These are phyloP conservation scores for Xylaria castorea DNA, from an alignment of 495 filamentous ascomycete species.

Conservation along the genomic window DNA sequence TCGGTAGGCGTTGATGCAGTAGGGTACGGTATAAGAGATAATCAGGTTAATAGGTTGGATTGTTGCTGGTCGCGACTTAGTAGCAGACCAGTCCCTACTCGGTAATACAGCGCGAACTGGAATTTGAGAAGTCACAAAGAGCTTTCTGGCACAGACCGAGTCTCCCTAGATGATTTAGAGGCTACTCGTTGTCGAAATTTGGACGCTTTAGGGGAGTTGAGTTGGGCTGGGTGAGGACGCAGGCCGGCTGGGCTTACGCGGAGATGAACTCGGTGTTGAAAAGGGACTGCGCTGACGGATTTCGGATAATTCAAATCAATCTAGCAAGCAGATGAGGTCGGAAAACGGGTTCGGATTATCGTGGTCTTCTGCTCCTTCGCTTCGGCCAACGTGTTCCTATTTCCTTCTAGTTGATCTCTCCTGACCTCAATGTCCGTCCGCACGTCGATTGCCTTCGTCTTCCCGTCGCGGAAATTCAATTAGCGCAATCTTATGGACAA, in stretches of 20 bases:
- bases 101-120: slow-evolving; percentile 9
- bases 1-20: not conserved
- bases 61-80: slow-evolving; percentile 1
- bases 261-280: not conserved
- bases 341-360: not conserved
- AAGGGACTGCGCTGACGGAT: not conserved
- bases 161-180: not conserved
- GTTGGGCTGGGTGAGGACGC: not conserved
- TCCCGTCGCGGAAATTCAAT: not conserved
- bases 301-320: not conserved
- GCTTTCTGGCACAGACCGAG: not conserved
- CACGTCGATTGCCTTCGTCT: not conserved
- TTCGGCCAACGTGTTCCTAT: not conserved
- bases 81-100: not conserved
- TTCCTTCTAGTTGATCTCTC: not conserved
- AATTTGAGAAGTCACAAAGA: not conserved
- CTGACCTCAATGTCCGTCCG: not conserved
- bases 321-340: not conserved
- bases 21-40: not conserved
- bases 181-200: not conserved
- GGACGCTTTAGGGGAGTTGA: not conserved
- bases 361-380: not conserved
- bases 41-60: not conserved
- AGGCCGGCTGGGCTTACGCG: slow-evolving; percentile 10
- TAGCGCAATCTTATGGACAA: slow-evolving; percentile 9